phyloP scores from a whole-genome alignment of 1,284 basidiomycete genomes.

The Schizophyllum amplum region DNA sequence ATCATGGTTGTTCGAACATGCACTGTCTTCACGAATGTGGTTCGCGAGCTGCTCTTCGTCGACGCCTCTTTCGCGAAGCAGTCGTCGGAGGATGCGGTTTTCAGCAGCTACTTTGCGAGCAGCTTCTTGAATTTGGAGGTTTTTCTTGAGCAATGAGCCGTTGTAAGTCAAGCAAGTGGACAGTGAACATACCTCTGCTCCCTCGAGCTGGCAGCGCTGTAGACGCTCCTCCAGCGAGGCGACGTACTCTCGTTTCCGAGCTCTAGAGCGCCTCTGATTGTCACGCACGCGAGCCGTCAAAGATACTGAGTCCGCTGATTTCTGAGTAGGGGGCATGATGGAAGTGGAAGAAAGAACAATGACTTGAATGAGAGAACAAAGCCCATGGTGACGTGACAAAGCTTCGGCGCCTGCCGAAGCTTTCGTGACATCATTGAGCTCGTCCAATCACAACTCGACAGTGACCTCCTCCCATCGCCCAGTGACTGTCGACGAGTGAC shows the following conservation, averaged over 20 bases:
- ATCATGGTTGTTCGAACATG: neutral
- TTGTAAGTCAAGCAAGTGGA: neutral
- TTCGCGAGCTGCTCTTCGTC: neutral
- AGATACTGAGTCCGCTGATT: neutral
- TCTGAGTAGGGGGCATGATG: too few species aligned
- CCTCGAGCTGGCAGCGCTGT: neutral
- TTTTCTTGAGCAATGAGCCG: neutral
- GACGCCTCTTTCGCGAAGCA: neutral
- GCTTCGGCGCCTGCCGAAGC: neutral
- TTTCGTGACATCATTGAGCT: neutral
- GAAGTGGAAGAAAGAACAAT: neutral
- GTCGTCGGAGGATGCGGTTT: neutral
- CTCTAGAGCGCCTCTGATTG: neutral
- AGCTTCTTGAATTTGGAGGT: neutral
- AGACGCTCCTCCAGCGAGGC: neutral
- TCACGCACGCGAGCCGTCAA: neutral
- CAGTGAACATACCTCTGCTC: neutral
- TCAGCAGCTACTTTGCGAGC: neutral
- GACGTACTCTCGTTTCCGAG: neutral
- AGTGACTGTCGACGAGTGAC: neutral
- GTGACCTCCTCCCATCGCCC: neutral
- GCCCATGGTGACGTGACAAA: neutral
- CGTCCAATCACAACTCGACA: neutral
- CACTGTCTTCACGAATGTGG: neutral
- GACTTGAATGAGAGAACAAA: neutral